Base-by-base conservation (phyloP, 805 yeast genomes). In the Starmerella scarabaei region DNA sequence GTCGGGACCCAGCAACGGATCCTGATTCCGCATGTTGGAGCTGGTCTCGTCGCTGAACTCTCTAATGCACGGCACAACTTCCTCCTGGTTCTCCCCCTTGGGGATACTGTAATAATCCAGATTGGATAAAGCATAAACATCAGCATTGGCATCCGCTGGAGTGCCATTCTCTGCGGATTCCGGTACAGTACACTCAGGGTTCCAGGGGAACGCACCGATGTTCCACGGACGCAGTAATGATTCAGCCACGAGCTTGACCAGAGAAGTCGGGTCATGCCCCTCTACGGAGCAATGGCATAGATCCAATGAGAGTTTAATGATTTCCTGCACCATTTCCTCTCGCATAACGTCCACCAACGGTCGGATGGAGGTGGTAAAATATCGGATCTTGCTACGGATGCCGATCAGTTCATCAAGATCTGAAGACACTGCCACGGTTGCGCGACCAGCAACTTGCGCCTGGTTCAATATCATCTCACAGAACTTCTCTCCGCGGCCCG, bases 311-410 rank as follows among this genome's bases (percentile, higher is more conserved):
- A 91, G 80, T n/a, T 56, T 51, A 5, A 80, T 55, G 16, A 83
- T 73, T 45, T 77, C 84, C 31, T 72, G 76, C 49, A 80, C 76
- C 81, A 80, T 75, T 42, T 80, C 86, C 53, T 84, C 94, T 38
- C 91, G 64, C 53, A 81, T 78, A 5, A 72, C 62, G 53, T 83
- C 93, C 41, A 85, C 63, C 15, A 73, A 65, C 38, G 76, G 71
- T 40, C 83, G 62, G 14, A 84, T 75, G 35, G 81, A 70, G 8
- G 45, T 31, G 1, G 78, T 68, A 2, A 77, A 70, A 16, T 81
- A 62, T 18, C 72, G 70, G 23, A 83, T 58, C 3, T 67, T 60
- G n/a, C 61, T 60, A 50, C 79, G 79, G 27, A 77, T 64, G 29
- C 65, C 71, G 29, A 72, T 43, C 27, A 83, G 57, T 7, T 68